Percentiles rank a stretch among this genome's conserved stretches.
Conservation (phyloP, 176 grass and related monocot species). For the Aegilops bicornis region DNA sequence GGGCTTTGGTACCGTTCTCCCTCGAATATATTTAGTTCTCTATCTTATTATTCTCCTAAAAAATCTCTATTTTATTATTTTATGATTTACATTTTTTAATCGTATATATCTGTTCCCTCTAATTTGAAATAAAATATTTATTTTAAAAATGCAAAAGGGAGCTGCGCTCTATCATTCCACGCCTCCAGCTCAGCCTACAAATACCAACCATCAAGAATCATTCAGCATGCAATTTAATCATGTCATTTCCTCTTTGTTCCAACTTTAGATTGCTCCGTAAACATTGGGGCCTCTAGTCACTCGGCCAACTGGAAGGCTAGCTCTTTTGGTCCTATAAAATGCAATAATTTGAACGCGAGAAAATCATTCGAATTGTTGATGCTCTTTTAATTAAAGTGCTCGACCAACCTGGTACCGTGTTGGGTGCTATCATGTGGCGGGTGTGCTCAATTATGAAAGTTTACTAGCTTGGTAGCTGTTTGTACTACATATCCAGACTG, state of each 20-base stretch:
- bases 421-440: neutral
- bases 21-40: too few relatives aligned
- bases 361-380: neutral
- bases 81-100: too few relatives aligned
- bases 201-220: neutral
- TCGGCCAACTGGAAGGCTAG: neutral
- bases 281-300: neutral
- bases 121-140: neutral
- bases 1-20: neutral
- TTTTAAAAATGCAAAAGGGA: neutral
- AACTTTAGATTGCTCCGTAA: neutral
- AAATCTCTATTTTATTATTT: too few relatives aligned
- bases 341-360: neutral
- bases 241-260: neutral
- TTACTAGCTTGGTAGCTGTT: neutral
- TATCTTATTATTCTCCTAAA: too few relatives aligned
- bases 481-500: neutral
- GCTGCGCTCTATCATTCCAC: neutral
- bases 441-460: conserved; percentile 1
- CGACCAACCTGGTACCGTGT: neutral
- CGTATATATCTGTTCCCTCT: neutral
- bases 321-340: neutral
- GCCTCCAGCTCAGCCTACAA: neutral
- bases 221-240: neutral
- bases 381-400: neutral